phyloP scores from a whole-genome alignment of 2,329 filamentous ascomycete species.

The Geosmithia morbida region DNA sequence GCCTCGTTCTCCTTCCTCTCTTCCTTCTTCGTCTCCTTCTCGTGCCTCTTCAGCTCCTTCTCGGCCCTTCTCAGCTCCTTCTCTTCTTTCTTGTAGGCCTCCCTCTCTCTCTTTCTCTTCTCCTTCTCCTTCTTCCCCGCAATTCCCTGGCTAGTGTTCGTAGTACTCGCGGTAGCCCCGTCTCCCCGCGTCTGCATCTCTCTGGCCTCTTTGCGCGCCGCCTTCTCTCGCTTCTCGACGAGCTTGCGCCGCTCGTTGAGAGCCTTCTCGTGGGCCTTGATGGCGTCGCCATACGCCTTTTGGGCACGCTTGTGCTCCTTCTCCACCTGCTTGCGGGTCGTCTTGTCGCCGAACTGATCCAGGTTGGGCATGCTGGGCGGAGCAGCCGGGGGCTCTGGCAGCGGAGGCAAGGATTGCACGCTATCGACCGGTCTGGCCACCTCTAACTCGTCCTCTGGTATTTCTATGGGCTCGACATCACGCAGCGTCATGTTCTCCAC shows the following conservation, averaged over 20 bases:
- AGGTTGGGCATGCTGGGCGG: constrained; percentile 32
- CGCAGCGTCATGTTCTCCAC: not conserved
- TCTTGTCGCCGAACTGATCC: constrained; percentile 44
- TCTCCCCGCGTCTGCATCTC: constrained; percentile 16
- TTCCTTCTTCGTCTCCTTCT: constrained; percentile 1
- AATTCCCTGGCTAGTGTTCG: no score
- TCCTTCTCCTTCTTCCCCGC: constrained; percentile 7
- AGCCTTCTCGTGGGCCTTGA: constrained; percentile 52
- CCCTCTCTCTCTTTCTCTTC: constrained; percentile 9
- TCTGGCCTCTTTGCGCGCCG: constrained; percentile 24
- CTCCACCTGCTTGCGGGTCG: constrained; percentile 51
- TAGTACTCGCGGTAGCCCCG: constrained; percentile 15
- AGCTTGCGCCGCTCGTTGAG: constrained; percentile 49
- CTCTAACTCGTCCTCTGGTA: not conserved
- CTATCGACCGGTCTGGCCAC: not conserved
- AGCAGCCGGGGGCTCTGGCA: constrained; percentile 34
- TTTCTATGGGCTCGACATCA: not conserved
- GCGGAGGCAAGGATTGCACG: constrained; percentile 16
- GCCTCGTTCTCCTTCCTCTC: constrained; percentile 9
- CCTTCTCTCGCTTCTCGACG: constrained; percentile 36
- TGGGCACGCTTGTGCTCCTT: constrained; percentile 48
- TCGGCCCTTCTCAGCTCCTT: constrained; percentile 6
- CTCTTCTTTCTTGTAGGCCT: constrained; percentile 14
- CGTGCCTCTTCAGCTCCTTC: constrained; percentile 5
- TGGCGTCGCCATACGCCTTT: constrained; percentile 50